Conservation (phyloP, 176 grass and related monocot genomes). For the Olyra latifolia region DNA sequence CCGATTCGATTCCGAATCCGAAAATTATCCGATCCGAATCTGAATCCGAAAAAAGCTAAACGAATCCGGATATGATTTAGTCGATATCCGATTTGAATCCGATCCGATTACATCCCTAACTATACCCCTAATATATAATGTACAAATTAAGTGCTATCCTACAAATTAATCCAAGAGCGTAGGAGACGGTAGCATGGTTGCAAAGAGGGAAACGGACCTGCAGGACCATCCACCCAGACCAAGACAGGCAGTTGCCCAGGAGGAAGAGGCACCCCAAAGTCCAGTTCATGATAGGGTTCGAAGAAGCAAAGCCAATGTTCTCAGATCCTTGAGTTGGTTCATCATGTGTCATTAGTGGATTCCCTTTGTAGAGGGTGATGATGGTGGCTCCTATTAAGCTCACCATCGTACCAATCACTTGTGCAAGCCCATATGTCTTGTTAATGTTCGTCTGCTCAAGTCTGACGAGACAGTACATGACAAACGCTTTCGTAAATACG, state of each 20-base stretch:
- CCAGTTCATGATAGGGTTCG: slow-evolving; percentile 50
- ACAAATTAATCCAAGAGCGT: too few species aligned
- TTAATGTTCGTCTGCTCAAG: slow-evolving; percentile 55
- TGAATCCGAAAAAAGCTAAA: too few species aligned
- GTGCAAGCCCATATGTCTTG: slow-evolving; percentile 48
- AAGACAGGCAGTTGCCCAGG: slow-evolving; percentile 60
- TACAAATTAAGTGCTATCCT: too few species aligned
- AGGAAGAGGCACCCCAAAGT: slow-evolving; percentile 66
- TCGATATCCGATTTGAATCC: too few species aligned
- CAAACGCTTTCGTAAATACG: too few species aligned
- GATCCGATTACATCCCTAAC: too few species aligned
- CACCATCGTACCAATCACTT: slow-evolving; percentile 59
- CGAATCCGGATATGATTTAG: too few species aligned
- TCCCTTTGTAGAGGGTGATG: slow-evolving; percentile 67
- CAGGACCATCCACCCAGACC: slow-evolving; percentile 75
- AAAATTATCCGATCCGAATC: too few species aligned
- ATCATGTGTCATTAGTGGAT: slow-evolving; percentile 42
- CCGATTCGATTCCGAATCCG: too few species aligned
- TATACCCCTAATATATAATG: too few species aligned
- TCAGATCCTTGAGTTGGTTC: slow-evolving; percentile 29
- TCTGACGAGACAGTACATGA: slow-evolving; percentile 2
- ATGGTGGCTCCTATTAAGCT: slow-evolving; percentile 63
- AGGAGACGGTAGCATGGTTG: not conserved
- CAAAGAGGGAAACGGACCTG: slow-evolving; percentile 36
- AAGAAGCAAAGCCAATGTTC: slow-evolving; percentile 2